A percentile compares a stretch with the other conserved stretches of the same genome.
These are phyloP conservation scores for Sphaerosporella brunnea DNA, from an alignment of 495 filamentous ascomycete genomes.

Conservation along the genomic window DNA sequence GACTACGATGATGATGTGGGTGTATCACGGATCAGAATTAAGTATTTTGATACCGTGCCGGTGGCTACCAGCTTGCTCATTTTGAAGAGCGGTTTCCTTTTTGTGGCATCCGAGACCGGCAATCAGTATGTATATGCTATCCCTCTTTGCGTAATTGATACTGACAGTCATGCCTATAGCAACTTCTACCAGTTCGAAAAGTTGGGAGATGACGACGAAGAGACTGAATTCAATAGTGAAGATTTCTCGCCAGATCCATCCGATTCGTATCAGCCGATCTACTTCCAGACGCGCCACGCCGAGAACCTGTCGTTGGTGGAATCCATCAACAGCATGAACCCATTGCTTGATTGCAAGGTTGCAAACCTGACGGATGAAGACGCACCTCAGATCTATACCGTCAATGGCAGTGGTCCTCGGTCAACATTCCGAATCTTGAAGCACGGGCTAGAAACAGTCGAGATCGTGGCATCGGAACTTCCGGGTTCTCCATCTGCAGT, in stretches of 20 bases:
- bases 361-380: constrained; percentile 79
- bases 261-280: constrained; percentile 51
- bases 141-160: background rate
- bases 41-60: constrained; percentile 94
- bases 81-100: constrained; percentile 88
- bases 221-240: constrained; percentile 69
- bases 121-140: constrained; percentile 38
- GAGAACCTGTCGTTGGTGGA: constrained; percentile 75
- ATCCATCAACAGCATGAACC: constrained; percentile 76
- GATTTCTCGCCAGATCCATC: constrained; percentile 56
- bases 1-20: constrained; percentile 77
- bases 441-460: constrained; percentile 79
- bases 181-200: constrained; percentile 96
- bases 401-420: constrained; percentile 71
- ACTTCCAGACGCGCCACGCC: constrained; percentile 61
- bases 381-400: constrained; percentile 85
- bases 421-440: constrained; percentile 82
- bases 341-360: constrained; percentile 75
- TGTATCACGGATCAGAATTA: constrained; percentile 71
- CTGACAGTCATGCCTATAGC: constrained; percentile 14
- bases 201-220: constrained; percentile 88
- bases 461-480: constrained; percentile 83
- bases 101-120: constrained; percentile 78
- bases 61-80: constrained; percentile 73
- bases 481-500: constrained; percentile 72